Evolutionary conservation across 768 basidiomycete genomes (phyloP).

Genomic region (Trametopsis cervina): DNA sequence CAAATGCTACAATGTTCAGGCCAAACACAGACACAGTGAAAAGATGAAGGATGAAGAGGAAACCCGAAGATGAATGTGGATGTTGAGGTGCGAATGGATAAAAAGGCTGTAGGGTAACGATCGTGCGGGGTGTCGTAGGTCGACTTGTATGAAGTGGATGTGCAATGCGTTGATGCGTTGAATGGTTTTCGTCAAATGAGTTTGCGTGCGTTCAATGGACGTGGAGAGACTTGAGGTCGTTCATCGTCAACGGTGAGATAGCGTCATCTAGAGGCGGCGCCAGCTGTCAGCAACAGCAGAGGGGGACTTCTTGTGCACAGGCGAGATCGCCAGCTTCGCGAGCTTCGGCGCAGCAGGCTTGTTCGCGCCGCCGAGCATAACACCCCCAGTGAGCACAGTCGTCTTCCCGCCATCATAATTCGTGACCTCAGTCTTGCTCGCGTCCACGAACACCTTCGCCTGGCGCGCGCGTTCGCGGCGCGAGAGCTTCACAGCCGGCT

Average conservation of each 20-base stretch:
- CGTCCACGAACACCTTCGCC: conserved; percentile 67
- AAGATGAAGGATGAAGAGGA: conserved; percentile 29
- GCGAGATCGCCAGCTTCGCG: conserved; percentile 27
- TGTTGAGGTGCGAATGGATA: background rate
- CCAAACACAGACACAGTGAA: conserved; percentile 14
- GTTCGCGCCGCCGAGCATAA: conserved; percentile 61
- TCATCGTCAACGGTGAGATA: conserved; percentile 20
- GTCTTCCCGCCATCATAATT: conserved; percentile 87
- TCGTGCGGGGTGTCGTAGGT: background rate
- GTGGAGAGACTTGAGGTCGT: conserved; percentile 4
- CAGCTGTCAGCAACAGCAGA: conserved; percentile 35
- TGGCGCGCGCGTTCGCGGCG: conserved; percentile 66
- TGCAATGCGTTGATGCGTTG: conserved; percentile 4
- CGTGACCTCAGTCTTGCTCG: conserved; percentile 70
- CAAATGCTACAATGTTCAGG: conserved; percentile 20
- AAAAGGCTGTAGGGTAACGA: conserved; percentile 10
- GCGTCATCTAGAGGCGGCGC: conserved; percentile 41
- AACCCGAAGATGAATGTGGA: conserved; percentile 23
- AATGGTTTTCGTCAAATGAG: conserved; percentile 2
- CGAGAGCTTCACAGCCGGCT: conserved; percentile 40
- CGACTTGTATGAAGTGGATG: background rate
- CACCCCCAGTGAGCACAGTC: conserved; percentile 80
- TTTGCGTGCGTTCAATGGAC: conserved; percentile 4
- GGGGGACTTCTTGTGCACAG: conserved; percentile 20
- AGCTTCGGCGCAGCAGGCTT: conserved; percentile 17